Percentiles rank a stretch among this genome's conserved stretches.
phyloP scores from a whole-genome alignment of 345 rosid genomes.

The Pelargonium nanum region DNA sequence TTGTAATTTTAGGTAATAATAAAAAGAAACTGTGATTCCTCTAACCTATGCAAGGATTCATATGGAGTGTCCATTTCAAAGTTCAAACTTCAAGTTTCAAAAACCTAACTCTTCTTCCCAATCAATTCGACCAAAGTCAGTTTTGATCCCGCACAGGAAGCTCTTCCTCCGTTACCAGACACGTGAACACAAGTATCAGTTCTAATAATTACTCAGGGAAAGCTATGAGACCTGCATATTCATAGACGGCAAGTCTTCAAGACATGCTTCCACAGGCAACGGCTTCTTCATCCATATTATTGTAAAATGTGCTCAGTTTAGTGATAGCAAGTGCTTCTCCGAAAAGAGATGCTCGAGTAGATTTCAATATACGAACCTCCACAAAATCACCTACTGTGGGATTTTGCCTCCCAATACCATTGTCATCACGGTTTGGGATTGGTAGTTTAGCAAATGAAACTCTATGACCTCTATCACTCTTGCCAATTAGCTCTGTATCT shows the following conservation, averaged over 20 bases:
- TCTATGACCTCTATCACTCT: constrained; percentile 76
- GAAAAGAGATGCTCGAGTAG: constrained; percentile 59
- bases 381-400: constrained; percentile 67
- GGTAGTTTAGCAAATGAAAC: constrained; percentile 48
- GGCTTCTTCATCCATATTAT: constrained; percentile 24
- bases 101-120: no score
- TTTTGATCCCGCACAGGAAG: no score
- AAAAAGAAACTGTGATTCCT: no score
- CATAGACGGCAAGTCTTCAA: constrained; percentile 9
- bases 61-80: no score
- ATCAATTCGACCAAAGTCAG: no score
- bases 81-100: no score
- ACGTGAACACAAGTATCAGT: no score
- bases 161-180: not conserved
- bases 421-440: constrained; percentile 25
- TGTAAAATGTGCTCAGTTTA: constrained; percentile 50
- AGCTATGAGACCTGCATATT: no score
- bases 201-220: no score
- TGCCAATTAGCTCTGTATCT: constrained; percentile 72
- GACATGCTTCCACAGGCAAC: constrained; percentile 40
- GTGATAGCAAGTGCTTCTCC: constrained; percentile 75
- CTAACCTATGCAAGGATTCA: no score
- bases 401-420: constrained; percentile 22
- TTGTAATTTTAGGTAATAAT: no score
- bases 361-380: constrained; percentile 56